phyloP scores from a whole-genome alignment of 1,284 basidiomycete genomes.

The Puccinia horiana region DNA sequence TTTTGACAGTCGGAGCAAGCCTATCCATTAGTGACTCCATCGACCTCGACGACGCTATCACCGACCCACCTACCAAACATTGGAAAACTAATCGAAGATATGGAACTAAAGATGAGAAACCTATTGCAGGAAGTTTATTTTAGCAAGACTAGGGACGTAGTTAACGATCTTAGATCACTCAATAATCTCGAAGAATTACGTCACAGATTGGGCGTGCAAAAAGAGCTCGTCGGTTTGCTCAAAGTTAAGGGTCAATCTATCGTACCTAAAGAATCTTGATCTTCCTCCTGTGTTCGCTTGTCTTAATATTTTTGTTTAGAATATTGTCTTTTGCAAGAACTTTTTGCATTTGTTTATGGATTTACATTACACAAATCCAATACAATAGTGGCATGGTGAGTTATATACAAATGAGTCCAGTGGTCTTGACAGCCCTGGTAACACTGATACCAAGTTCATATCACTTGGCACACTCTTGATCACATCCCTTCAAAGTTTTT shows the following conservation, averaged over 20 bases:
- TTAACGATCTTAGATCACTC: constrained; percentile 82
- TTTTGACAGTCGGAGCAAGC: constrained; percentile 74
- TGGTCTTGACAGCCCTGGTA: too few relatives aligned
- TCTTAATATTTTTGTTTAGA: too few relatives aligned
- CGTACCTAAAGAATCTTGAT: constrained; percentile 24
- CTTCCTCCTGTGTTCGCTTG: too few relatives aligned
- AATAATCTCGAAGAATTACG: constrained; percentile 81
- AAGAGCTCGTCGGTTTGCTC: constrained; percentile 77
- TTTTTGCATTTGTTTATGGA: too few relatives aligned
- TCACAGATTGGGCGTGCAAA: constrained; percentile 81
- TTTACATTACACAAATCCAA: too few relatives aligned
- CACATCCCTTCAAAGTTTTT: too few relatives aligned
- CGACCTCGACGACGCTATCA: constrained; percentile 64
- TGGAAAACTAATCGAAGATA: constrained; percentile 93
- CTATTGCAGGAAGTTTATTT: constrained; percentile 96
- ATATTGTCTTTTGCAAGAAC: too few relatives aligned
- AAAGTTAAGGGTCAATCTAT: constrained; percentile 51
- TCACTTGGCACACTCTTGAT: too few relatives aligned
- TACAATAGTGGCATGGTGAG: too few relatives aligned
- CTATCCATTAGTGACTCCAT: constrained; percentile 65
- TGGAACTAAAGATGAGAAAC: constrained; percentile 98
- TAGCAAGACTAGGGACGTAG: constrained; percentile 93
- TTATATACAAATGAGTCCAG: too few relatives aligned
- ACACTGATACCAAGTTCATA: too few relatives aligned
- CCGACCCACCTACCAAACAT: constrained; percentile 83